These are phyloP conservation scores for Ascomycota sp. DNA, from an alignment of 2,329 filamentous ascomycete genomes.

Conservation along the genomic window DNA sequence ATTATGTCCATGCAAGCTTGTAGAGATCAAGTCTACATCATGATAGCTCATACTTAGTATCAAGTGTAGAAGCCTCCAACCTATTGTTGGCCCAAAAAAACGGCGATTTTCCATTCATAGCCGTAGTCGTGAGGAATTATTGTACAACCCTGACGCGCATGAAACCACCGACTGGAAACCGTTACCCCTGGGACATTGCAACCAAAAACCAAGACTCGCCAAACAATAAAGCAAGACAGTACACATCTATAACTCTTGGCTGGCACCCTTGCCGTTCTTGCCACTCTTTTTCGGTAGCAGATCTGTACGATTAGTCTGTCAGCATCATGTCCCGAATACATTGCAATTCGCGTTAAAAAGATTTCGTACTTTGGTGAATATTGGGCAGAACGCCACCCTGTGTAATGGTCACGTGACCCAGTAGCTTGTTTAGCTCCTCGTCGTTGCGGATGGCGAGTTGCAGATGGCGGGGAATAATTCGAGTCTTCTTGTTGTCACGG, in stretches of 20 bases:
- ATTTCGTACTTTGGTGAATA: slow-evolving; percentile 83
- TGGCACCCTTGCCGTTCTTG: slow-evolving; percentile 80
- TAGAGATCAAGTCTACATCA: too few species aligned
- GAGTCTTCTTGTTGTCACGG: slow-evolving; percentile 99
- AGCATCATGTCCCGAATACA: too few species aligned
- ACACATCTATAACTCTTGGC: slow-evolving; percentile 72
- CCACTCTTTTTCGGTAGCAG: slow-evolving; percentile 97
- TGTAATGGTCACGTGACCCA: slow-evolving; percentile 89
- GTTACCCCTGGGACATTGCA: slow-evolving; percentile 68
- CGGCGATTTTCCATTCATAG: too few species aligned
- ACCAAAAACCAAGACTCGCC: slow-evolving; percentile 42
- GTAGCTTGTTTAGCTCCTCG: slow-evolving; percentile 98
- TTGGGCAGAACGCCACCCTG: slow-evolving; percentile 94
- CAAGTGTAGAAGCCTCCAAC: too few species aligned
- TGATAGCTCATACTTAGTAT: too few species aligned
- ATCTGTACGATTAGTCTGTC: slow-evolving; percentile 39
- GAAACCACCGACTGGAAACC: slow-evolving; percentile 46
- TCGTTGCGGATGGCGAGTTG: slow-evolving; percentile 99
- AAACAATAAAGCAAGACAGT: slow-evolving; percentile 26
- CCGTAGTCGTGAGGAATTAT: slow-evolving; percentile 50
- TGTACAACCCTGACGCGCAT: slow-evolving; percentile 47
- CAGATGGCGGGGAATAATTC: slow-evolving; percentile 97
- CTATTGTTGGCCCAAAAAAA: too few species aligned
- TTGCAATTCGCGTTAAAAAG: too few species aligned
- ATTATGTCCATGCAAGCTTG: too few species aligned